Evolutionary conservation across 192 early-diverging fungal genomes (phyloP), one percentile per base, ranked within the genome.

Genomic region (Pilobolus umbonatus): DNA sequence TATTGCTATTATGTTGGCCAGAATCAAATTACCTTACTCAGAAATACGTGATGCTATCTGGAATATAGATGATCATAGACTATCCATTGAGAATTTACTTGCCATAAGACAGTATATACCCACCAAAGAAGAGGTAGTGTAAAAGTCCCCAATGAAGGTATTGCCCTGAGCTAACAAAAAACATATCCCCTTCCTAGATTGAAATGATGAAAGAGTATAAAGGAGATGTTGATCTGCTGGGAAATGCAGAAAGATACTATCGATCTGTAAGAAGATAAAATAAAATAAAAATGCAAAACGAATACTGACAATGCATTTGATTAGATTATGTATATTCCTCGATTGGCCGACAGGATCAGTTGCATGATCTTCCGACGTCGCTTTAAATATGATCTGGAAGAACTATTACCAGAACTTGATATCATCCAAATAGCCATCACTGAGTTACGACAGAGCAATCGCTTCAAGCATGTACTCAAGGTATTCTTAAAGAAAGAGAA

Each of bases 241-340:
- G 80, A 15, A 75, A 82, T 57, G 80, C 80, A n/a, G 80, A 82
- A 31, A 70, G 73, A 58, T 82, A 75, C 47, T 82, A 77, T 36
- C 63, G 60, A 19, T 59, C 72, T 38, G 74, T 73, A 64, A 66
- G 61, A 42, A 9, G 14, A n/a, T 12, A 38, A 4, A 12, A 42
- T 0, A 30, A 0, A 44, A 7, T 3, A 11, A 57, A 6, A 34
- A 30, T 3, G n/a, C 38, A 26, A 21, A 3, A 22, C 2, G 24
- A 5, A 28, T 12, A 14, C 12, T 30, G 8, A 39, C 6, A 6
- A 29, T n/a, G 2, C 14, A 14, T 46, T 53, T 55, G 22, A 39
- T 66, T 60, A 80, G 78, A 75, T 82, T 34, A 66, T 77, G 62
- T 71, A 70, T 32, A 77, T 82, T 39, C 75, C 77, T 24, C 55